Evolutionary conservation across 2,329 filamentous ascomycete species (phyloP), one percentile per base, ranked within the genome.

Genomic region (Ambrosiella cleistominuta): DNA sequence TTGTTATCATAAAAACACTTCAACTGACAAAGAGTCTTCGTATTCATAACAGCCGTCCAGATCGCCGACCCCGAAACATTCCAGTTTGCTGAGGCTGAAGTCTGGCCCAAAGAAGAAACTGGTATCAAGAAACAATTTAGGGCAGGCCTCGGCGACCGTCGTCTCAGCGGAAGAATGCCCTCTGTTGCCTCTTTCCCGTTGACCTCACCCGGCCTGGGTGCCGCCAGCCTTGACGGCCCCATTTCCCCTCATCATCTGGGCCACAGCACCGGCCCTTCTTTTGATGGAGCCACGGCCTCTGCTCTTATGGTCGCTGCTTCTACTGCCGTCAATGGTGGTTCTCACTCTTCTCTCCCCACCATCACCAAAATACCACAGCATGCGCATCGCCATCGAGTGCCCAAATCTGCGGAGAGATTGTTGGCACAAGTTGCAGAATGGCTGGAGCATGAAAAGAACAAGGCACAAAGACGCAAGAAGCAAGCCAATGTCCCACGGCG

Each of bases 391-490:
- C 56, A 57, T 37, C 50, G 59, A 19, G 55, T 57, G 6, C 55
- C 59, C 44, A 60, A 57, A 51, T 52, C 49, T 35, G 74, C 74
- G 56, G 74, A 82, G 63, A 78, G 75, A 62, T 69, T 94, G 7
- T 70, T 93, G 36, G 76, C 82, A 17, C 87, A 94, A 66, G 82
- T 96, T 12, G 77, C 80, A 35, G 81, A 87, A 63, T 97, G 91
- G 91, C 72, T 96, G 44, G 81, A 90, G 64, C 79, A 83, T 54
- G 89, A 96, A 70, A 85, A 83, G 66, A 71, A 75, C 38, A 81
- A 81, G 64, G 76, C 77, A 44, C 70, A 74, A 8, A 75, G 75
- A 55, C 80, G 76, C 66, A 75, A 66, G 63, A 74, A 70, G 68
- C 65, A 73, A 68, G 66, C 67, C 44, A 63, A 64, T 61, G 51